Evolutionary conservation across 169 alveolate genomes (phyloP), one percentile per base, ranked within the genome.

Genomic region (Cryptosporidium ubiquitum): DNA sequence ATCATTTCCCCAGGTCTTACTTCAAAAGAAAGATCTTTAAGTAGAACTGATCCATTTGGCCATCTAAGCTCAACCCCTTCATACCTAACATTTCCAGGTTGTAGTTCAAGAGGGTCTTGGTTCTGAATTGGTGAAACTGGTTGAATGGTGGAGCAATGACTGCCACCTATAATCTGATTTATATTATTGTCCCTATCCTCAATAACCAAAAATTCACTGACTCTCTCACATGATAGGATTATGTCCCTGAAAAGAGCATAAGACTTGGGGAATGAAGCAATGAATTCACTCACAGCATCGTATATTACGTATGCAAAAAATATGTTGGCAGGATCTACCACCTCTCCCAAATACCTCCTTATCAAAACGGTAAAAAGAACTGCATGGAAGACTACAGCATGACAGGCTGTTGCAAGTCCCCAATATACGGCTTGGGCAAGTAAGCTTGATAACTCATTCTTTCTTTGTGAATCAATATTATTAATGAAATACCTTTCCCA

Each of bases 1-100:
- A 86, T 84, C 29, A 92, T 55, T 52, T 95, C 96, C 39, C 98
- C 98, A 55, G 95, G 91, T 49, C 74, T 61, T 9, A 95, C 91
- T 44, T 91, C 84, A 61, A 96, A 68, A 52, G 91, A 79, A 16
- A 95, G 84, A 29, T 85, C 86, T 26, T 84, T 84, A 9, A 93
- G 84, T 14, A 94, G 93, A 1, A 92, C 85, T 9, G 70, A 26
- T 12, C 92, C 92, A 51, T 57, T 51, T 37, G 92, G 85, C 94
- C 94, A 91, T 39, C 60, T 40, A n/a, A 86, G 75, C 31, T 61
- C 84, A 42, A 70, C 92, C 16, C 42, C 60, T 29, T 69, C 64
- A 31, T 61, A 79, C 35, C 58, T n/a, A 35, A 79, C 75, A 5
- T 16, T 33, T 33, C 85, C 85, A 9, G 37, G 7, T 6, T 33